Evolutionary conservation across 352 stramenopile species (phyloP), one percentile per base, ranked within the genome.

Genomic region (Phytophthora fragariae): DNA sequence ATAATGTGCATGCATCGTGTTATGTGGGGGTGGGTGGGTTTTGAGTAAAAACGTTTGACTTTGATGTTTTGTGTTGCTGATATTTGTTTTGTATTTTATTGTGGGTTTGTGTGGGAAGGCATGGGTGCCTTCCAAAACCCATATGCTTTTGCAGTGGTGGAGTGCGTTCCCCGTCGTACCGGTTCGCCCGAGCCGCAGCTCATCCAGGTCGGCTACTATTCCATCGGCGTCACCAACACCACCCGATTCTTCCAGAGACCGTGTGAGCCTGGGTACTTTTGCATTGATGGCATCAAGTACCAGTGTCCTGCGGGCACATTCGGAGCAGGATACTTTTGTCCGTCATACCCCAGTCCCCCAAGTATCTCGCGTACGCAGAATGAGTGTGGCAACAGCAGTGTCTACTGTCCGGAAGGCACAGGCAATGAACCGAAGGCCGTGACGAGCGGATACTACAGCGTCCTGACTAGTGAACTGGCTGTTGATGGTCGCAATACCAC

Each of bases 181-280:
- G 86, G 85, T 0, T 89, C 82, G 2, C 14, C 60, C 0, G 27
- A 49, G 0, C 89, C 91, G 7, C 55, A 65, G 9, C 0, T n/a
- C 0, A 76, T 94, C 2, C 39, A 63, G 2, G 6, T 37, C 11
- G 91, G 91, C 1, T 97, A 93, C 62, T 96, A 95, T 69, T 87
- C 84, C 10, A 54, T 92, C n/a, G 86, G 83, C 12, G 62, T 55
- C 44, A 83, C 72, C 5, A 91, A 90, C 71, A 70, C 65, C 7
- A 93, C 84, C 39, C 86, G 87, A 2, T 91, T 88, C 37, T 72
- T 78, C n/a, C 81, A 95, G 75, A 65, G 60, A 9, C 64, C 79
- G 27, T 97, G 92, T 41, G 82, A 92, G n/a, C 66, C 72, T 37
- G 90, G 91, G 11, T 89, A 83, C 60, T 98, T 89, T 55, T 98